Evolutionary conservation across 371 early-diverging fungal species (phyloP).

Genomic region (Mucor ambiguus): DNA sequence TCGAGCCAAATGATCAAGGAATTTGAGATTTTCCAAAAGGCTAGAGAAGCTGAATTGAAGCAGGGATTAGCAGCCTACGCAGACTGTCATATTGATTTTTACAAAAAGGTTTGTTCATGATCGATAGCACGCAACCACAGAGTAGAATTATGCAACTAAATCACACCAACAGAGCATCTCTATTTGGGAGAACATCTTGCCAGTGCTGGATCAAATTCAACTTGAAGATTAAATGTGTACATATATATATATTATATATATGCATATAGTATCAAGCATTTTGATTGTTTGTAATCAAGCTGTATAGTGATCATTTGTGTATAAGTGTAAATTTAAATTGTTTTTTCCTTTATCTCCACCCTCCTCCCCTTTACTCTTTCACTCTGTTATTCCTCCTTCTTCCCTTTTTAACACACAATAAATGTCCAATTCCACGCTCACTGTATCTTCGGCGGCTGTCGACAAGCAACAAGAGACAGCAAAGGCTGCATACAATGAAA

Average conservation of each 20-base stretch:
- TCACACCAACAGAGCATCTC: constrained; percentile 33
- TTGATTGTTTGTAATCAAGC: background rate
- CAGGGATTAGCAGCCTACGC: constrained; percentile 74
- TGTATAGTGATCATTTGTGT: background rate
- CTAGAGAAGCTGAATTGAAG: constrained; percentile 82
- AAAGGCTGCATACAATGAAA: background rate
- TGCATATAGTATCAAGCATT: background rate
- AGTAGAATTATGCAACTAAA: background rate
- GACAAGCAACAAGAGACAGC: background rate
- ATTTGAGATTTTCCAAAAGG: constrained; percentile 75
- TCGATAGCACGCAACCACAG: background rate
- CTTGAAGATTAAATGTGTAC: constrained; percentile 17
- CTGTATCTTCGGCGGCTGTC: background rate
- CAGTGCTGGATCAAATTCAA: constrained; percentile 36
- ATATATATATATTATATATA: background rate
- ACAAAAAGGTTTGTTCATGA: constrained; percentile 56
- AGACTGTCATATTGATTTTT: constrained; percentile 82
- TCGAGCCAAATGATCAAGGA: constrained; percentile 82
- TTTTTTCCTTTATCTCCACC: background rate
- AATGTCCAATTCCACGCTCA: constrained; percentile 1
- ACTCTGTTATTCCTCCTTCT: background rate
- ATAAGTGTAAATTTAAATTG: background rate
- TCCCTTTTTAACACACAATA: background rate
- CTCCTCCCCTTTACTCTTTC: background rate
- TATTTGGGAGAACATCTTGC: constrained; percentile 49